Evolutionary conservation across 495 filamentous ascomycete genomes (phyloP).

Genomic region (Penicillium simplicissimum): DNA sequence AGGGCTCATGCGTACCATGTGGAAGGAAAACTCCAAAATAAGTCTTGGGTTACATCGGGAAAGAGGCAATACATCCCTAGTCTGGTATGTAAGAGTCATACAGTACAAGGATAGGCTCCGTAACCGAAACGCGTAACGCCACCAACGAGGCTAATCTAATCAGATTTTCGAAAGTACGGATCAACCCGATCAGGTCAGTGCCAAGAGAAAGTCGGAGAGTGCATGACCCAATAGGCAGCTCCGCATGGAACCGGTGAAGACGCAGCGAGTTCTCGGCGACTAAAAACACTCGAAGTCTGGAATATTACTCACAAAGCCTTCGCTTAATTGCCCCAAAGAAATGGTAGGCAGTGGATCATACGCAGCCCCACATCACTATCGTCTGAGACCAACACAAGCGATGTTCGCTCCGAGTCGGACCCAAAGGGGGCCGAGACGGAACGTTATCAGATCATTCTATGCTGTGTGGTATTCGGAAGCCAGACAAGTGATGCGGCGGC

Average conservation of each 20-base stretch:
- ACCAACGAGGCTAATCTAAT: conserved; percentile 6
- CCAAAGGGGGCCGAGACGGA: no score
- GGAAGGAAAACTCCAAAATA: no score
- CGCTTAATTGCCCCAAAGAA: neutral
- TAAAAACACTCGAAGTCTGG: neutral
- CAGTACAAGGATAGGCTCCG: neutral
- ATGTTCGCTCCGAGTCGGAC: neutral
- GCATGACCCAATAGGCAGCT: neutral
- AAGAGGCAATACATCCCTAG: no score
- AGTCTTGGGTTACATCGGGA: no score
- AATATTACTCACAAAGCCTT: neutral
- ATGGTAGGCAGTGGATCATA: neutral
- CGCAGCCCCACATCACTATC: neutral
- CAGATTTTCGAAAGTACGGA: neutral
- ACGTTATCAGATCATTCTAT: neutral
- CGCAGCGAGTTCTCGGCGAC: neutral
- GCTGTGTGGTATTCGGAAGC: neutral
- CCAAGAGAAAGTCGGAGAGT: neutral
- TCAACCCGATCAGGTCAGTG: neutral
- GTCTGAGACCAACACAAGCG: neutral
- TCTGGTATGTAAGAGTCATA: neutral
- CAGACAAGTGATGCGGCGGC: neutral
- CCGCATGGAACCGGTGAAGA: neutral
- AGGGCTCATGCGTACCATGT: no score
- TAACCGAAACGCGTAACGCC: neutral